These are phyloP conservation scores for Botrytis paeoniae DNA, from an alignment of 2,329 filamentous ascomycete species.

Conservation along the genomic window DNA sequence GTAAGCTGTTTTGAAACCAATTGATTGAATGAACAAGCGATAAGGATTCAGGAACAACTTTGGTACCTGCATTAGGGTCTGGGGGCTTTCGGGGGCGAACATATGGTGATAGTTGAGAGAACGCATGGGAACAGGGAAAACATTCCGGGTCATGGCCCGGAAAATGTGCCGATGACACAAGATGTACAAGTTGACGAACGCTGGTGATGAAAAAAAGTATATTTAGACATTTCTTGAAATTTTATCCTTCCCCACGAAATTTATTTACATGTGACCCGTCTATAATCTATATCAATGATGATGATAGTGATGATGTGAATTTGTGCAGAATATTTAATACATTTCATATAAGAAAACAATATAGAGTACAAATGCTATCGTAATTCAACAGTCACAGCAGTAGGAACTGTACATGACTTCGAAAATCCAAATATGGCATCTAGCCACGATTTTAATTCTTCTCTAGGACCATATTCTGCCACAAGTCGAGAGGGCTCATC, in stretches of 20 bases:
- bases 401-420: not conserved
- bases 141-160: not conserved
- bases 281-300: not conserved
- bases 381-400: not conserved
- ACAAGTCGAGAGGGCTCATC: conserved; percentile 17
- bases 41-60: not conserved
- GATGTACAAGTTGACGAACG: not conserved
- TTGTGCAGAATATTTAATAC: not conserved
- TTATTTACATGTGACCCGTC: not conserved
- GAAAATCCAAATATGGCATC: not conserved
- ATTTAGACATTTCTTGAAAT: not conserved
- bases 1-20: not conserved
- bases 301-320: not conserved
- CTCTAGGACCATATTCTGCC: conserved; percentile 12
- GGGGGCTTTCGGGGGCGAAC: not conserved
- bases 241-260: not conserved
- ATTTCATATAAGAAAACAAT: not conserved
- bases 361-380: not conserved
- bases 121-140: not conserved
- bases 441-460: not conserved
- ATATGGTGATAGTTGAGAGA: not conserved
- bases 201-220: not conserved
- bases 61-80: not conserved
- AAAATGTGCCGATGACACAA: not conserved
- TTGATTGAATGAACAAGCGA: not conserved